These are phyloP conservation scores for Dipodascus albidus DNA, from an alignment of 805 yeast genomes.

Conservation along the genomic window DNA sequence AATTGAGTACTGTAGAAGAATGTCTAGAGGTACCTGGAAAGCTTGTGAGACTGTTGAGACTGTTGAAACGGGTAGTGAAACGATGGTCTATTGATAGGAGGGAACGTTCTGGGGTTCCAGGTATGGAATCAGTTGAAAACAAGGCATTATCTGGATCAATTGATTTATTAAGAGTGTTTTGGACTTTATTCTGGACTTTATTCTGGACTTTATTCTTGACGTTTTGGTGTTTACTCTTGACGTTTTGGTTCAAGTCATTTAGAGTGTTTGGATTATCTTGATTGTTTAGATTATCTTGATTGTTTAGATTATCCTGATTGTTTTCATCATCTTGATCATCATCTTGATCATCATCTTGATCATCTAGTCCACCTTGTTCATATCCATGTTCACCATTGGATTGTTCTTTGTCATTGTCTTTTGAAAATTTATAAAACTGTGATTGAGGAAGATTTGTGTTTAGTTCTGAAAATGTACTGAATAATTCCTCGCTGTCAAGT, in stretches of 20 bases:
- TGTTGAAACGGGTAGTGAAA: conserved; percentile 1
- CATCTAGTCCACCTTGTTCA: no score
- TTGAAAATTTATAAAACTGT: background rate
- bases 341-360: no score
- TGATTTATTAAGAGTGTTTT: no score
- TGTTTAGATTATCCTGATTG: background rate
- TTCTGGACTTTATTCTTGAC: no score
- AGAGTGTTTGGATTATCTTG: no score
- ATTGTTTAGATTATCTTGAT: no score
- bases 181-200: no score
- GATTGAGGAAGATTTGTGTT: background rate
- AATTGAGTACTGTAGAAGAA: conserved; percentile 2
- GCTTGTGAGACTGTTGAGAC: background rate
- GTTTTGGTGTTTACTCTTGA: no score
- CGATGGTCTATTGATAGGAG: conserved; percentile 2
- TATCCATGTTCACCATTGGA: no score
- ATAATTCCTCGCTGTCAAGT: background rate
- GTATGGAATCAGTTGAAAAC: background rate
- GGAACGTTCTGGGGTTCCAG: conserved; percentile 1
- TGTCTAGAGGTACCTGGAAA: background rate
- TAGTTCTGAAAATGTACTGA: background rate
- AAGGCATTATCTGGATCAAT: background rate
- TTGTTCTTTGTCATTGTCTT: background rate
- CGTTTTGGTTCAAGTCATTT: no score
- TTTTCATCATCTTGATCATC: no score